Base-by-base conservation (phyloP, 2,329 filamentous ascomycete genomes). In the Chaetoscypha palmicola region DNA sequence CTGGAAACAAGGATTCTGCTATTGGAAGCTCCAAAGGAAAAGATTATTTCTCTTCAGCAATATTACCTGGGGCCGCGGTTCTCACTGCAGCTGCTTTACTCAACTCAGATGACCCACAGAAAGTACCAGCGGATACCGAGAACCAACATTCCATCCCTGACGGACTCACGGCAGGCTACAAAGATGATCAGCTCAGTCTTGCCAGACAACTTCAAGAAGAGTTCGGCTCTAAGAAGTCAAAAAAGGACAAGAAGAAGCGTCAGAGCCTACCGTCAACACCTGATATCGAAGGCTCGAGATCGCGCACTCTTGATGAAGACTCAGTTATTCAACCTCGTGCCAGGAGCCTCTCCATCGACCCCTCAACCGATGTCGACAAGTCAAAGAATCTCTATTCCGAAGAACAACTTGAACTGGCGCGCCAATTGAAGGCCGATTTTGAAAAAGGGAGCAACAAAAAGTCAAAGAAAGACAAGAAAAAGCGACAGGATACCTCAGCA, bases 221-320 rank as follows among this genome's bases (percentile, higher is more conserved):
- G 35, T 58, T 53, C 11, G 34, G 36, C 23, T 34, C 47, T 23
- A 58, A 55, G 40, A 54, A 54, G 24, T 55, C 51, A 4, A 59
- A 59, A 45, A 54, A 58, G 32, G 55, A 56, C 53, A 62, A 56
- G 58, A 64, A 48, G 52, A 58, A 58, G 30, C 50, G 55, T 10
- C 52, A 58, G 48, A 56, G 55, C 40, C 42, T 57, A 35, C 54
- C 56, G 28, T 35, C 49, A 8, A 56, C 56, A 3, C 52, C 57
- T 30, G 50, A 52, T 20, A 43, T 23, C 7, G 52, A 57, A 12
- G 23, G 21, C 28, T 54, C 51, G 33, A 45, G 53, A 41, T 57
- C 57, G 31, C 52, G 56, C 30, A 28, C 24, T 33, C 20, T 50
- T 12, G 50, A 54, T 33, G 56, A 55, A 11, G 3, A 36, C 12